Evolutionary conservation across 306 rosid species (phyloP).

Genomic region (Rosa chinensis): DNA sequence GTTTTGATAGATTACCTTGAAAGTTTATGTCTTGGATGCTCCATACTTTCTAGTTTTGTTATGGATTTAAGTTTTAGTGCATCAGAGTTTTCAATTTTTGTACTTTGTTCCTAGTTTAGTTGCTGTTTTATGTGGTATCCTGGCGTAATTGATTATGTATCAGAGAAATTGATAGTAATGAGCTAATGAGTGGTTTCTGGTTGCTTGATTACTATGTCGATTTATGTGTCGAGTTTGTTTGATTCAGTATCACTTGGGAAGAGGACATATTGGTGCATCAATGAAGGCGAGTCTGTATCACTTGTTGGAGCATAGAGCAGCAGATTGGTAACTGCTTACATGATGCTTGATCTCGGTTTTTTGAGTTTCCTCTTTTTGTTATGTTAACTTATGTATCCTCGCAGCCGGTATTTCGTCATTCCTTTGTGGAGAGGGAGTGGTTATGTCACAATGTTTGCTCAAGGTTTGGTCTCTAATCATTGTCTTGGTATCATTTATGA

Average conservation of each 20-base stretch:
- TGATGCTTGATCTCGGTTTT: not conserved
- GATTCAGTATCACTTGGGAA: conserved; percentile 85
- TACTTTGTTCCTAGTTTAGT: conserved; percentile 4
- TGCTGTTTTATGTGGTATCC: not conserved
- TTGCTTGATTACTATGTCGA: not conserved
- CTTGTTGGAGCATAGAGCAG: conserved; percentile 80
- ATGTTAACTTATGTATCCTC: conserved; percentile 21
- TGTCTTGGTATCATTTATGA: conserved; percentile 27
- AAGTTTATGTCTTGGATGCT: not conserved
- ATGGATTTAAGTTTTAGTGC: not conserved
- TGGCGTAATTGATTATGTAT: not conserved
- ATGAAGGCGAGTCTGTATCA: conserved; percentile 79
- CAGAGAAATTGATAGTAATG: not conserved
- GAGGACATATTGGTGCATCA: conserved; percentile 80
- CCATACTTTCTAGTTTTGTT: not conserved
- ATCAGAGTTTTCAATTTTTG: not conserved
- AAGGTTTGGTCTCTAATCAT: conserved; percentile 54
- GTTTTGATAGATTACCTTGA: not conserved
- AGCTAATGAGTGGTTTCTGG: not conserved
- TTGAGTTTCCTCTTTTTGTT: conserved; percentile 9
- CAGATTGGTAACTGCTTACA: conserved; percentile 57
- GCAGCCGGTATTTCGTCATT: conserved; percentile 86
- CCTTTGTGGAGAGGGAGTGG: conserved; percentile 95
- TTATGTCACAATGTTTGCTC: conserved; percentile 81
- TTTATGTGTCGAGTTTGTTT: not conserved